Percentiles rank a stretch among this genome's conserved stretches.
phyloP scores from a whole-genome alignment of 2,329 filamentous ascomycete genomes.

The Aureobasidium namibiae region DNA sequence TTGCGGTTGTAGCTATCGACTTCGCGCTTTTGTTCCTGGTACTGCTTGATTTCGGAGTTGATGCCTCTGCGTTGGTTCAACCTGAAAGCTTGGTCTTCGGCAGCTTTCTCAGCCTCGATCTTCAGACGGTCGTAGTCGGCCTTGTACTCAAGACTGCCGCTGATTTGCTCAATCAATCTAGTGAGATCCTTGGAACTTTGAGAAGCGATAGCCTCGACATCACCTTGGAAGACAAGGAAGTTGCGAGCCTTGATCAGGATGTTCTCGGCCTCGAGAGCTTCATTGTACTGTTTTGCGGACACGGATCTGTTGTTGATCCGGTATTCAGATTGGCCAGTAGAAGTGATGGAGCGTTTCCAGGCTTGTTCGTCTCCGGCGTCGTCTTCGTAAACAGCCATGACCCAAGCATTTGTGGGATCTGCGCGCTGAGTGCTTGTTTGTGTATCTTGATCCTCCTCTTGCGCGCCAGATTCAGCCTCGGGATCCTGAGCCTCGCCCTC shows the following conservation, averaged over 20 bases:
- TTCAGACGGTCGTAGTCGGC: constrained; percentile 89
- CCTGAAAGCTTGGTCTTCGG: constrained; percentile 81
- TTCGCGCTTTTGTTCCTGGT: constrained; percentile 92
- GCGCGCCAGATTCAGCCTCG: constrained; percentile 23
- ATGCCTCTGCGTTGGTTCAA: constrained; percentile 85
- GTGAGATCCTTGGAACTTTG: constrained; percentile 93
- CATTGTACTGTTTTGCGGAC: constrained; percentile 86
- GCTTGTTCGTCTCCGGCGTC: constrained; percentile 90
- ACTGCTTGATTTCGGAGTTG: constrained; percentile 96
- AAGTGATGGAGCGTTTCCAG: constrained; percentile 94
- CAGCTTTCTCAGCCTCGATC: constrained; percentile 72
- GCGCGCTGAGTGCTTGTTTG: constrained; percentile 58
- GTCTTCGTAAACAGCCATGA: constrained; percentile 98
- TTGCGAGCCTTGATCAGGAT: constrained; percentile 97
- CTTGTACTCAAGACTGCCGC: constrained; percentile 90
- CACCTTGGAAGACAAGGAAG: constrained; percentile 96
- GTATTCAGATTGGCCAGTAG: constrained; percentile 82
- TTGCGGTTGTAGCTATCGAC: constrained; percentile 90
- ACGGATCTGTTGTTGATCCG: constrained; percentile 91
- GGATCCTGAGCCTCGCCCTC: constrained; percentile 51
- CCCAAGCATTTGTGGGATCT: constrained; percentile 93
- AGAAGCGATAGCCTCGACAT: constrained; percentile 92
- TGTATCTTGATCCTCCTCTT: constrained; percentile 32
- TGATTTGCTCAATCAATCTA: constrained; percentile 92
- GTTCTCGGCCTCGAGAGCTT: constrained; percentile 83